Evolutionary conservation across 1,139 yeast genomes (phyloP).

Genomic region (Yamadazyma kanchanaburiensis): DNA sequence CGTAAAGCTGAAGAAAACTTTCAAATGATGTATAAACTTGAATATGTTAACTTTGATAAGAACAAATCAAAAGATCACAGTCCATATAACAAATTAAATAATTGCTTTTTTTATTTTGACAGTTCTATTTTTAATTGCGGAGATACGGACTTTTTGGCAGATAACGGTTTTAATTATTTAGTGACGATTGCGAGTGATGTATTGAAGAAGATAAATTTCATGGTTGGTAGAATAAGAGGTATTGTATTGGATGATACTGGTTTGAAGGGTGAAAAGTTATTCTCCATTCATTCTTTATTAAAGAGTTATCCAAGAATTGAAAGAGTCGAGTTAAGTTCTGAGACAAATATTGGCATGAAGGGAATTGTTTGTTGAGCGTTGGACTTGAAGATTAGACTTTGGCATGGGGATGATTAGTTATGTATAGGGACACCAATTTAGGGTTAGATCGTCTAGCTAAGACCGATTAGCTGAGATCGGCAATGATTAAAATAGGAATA

Average conservation of each 20-base stretch:
- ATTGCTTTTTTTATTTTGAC: constrained; percentile 34
- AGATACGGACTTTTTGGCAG: constrained; percentile 10
- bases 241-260: constrained; percentile 32
- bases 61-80: constrained; percentile 3
- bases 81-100: constrained; percentile 6
- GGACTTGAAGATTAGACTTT: neutral
- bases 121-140: constrained; percentile 24
- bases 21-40: constrained; percentile 7
- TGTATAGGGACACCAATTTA: too few species aligned
- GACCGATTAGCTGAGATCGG: too few species aligned
- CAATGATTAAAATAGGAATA: too few species aligned
- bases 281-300: constrained; percentile 28
- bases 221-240: constrained; percentile 32
- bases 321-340: constrained; percentile 28
- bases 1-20: constrained; percentile 6
- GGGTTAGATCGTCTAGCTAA: too few species aligned
- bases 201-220: constrained; percentile 31
- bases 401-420: too few species aligned
- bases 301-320: constrained; percentile 35
- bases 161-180: constrained; percentile 23
- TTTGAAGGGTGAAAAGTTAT: constrained; percentile 30
- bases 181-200: constrained; percentile 35
- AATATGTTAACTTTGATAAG: constrained; percentile 6
- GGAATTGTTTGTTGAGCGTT: constrained; percentile 3
- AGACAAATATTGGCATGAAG: constrained; percentile 8